A percentile compares a stretch with the other conserved stretches of the same genome.
Conservation (phyloP, 805 yeast species). For the Candida vartiovaarae region DNA sequence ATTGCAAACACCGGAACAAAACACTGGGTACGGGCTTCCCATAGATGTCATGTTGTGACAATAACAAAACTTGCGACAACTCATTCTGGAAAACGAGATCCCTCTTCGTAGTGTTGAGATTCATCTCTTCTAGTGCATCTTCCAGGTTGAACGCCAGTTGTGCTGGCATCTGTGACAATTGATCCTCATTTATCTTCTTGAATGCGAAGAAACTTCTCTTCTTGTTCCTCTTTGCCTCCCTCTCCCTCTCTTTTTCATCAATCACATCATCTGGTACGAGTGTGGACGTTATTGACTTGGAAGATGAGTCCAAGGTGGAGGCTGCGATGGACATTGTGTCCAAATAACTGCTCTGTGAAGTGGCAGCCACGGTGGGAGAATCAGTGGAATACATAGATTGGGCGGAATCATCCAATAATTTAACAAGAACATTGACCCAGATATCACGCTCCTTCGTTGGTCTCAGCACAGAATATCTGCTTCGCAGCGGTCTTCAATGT, state of each 20-base stretch:
- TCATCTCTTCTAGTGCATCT: constrained; percentile 26
- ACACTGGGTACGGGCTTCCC: constrained; percentile 59
- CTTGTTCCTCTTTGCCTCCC: constrained; percentile 38
- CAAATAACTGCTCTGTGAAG: neutral
- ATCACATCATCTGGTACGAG: neutral
- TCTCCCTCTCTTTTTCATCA: constrained; percentile 14
- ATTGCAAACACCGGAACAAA: constrained; percentile 67
- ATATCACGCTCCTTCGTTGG: constrained; percentile 65
- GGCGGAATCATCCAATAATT: constrained; percentile 21
- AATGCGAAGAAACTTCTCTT: constrained; percentile 59
- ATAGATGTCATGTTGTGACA: constrained; percentile 42
- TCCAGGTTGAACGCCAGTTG: constrained; percentile 17
- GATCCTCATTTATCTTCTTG: constrained; percentile 23
- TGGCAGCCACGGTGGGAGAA: neutral
- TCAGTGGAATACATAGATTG: constrained; percentile 7
- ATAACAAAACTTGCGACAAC: constrained; percentile 40
- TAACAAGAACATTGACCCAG: constrained; percentile 52
- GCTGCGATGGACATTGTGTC: neutral
- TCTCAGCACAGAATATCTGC: constrained; percentile 73
- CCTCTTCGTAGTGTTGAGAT: constrained; percentile 10
- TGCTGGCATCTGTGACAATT: no score
- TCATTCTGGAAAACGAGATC: constrained; percentile 60
- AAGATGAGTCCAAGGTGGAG: neutral
- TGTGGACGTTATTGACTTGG: neutral
- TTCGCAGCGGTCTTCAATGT: constrained; percentile 25